Conservation (phyloP, 1,284 basidiomycete species). For the Mycosarcoma maydis region DNA sequence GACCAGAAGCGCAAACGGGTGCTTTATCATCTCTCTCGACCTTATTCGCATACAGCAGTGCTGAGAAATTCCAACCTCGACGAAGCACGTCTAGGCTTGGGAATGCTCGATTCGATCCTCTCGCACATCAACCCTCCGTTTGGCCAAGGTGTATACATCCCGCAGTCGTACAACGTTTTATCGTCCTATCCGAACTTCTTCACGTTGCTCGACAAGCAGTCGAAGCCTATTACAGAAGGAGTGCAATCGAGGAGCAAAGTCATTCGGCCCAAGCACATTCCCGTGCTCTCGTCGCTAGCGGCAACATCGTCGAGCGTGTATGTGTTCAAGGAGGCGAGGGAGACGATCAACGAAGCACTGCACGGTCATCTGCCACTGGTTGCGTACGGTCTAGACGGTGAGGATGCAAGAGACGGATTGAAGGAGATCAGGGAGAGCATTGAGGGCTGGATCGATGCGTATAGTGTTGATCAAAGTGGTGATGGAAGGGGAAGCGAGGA, state of each 20-base stretch:
- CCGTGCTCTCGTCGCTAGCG: conserved; percentile 47
- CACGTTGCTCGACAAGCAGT: conserved; percentile 18
- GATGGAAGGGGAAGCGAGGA: conserved; percentile 23
- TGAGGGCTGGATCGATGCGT: conserved; percentile 54
- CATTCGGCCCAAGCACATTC: conserved; percentile 18
- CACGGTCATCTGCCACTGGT: conserved; percentile 47
- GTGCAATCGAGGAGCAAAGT: neutral
- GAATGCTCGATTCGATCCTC: conserved; percentile 41
- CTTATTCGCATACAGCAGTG: conserved; percentile 32
- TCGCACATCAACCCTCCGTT: conserved; percentile 26
- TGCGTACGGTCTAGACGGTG: conserved; percentile 49
- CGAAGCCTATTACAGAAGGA: conserved; percentile 16
- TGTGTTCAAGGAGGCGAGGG: conserved; percentile 33
- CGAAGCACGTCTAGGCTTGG: conserved; percentile 21
- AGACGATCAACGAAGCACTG: conserved; percentile 41
- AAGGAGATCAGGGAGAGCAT: conserved; percentile 58
- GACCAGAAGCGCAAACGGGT: conserved; percentile 7
- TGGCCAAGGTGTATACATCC: conserved; percentile 39
- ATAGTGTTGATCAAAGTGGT: conserved; percentile 30
- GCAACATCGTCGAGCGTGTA: conserved; percentile 46
- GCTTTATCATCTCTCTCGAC: conserved; percentile 22
- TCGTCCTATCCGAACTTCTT: conserved; percentile 53
- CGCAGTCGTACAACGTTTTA: conserved; percentile 49
- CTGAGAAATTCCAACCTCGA: conserved; percentile 34
- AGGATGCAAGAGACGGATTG: conserved; percentile 51